Conservation (phyloP, 106 monocot species). For the Chionographis japonica region DNA sequence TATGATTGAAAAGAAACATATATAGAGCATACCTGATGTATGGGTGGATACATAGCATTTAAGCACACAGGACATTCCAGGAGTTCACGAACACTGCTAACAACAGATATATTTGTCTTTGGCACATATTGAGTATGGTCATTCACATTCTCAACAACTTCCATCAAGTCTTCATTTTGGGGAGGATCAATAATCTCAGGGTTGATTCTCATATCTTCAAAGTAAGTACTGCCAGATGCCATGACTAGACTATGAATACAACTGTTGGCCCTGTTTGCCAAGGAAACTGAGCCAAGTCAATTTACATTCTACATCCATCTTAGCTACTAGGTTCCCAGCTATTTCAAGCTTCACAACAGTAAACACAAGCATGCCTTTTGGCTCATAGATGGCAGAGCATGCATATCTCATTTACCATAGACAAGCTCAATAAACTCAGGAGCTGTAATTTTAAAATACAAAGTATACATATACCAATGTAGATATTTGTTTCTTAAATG, state of each 20-base stretch:
- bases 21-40: slow-evolving; percentile 71
- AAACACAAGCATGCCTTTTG: too few species aligned
- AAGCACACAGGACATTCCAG: slow-evolving; percentile 95
- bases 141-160: slow-evolving; percentile 41
- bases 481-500: too few species aligned
- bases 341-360: not conserved
- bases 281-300: not conserved
- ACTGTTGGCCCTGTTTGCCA: not conserved
- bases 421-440: too few species aligned
- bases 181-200: slow-evolving; percentile 58
- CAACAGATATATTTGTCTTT: slow-evolving; percentile 60
- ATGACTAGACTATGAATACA: slow-evolving; percentile 15
- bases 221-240: slow-evolving; percentile 55
- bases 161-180: slow-evolving; percentile 46
- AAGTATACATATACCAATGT: too few species aligned
- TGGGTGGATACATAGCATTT: slow-evolving; percentile 97
- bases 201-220: slow-evolving; percentile 56
- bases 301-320: not conserved
- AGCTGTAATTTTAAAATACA: too few species aligned
- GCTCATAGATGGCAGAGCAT: too few species aligned
- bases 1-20: not conserved
- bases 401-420: too few species aligned
- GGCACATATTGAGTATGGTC: slow-evolving; percentile 55
- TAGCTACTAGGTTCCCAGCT: too few species aligned
- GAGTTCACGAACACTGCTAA: slow-evolving; percentile 79